Evolutionary conservation across 192 early-diverging fungal species (phyloP), one percentile per base, ranked within the genome.

Genomic region (Geosiphon pyriformis): DNA sequence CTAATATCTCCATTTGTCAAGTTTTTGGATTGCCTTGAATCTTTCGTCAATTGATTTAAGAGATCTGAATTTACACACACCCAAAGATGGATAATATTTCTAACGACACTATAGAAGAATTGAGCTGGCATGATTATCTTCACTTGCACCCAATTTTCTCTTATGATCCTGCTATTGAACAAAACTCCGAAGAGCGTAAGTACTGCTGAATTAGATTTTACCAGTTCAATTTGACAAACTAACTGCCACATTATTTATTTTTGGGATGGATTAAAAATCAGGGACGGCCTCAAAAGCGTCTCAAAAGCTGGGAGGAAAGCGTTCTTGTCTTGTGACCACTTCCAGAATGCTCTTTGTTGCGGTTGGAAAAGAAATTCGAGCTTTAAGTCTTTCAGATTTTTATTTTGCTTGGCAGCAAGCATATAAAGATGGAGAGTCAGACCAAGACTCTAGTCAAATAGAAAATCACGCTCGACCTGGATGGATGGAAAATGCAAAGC

Each of bases 321-420:
- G 25, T 37, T 57, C 65, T 57, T 67, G 53, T 31, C 25, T 67
- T 23, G 26, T 51, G n/a, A 20, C 29, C 23, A 22, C 34, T 11
- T 26, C 15, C 7, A 67, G 26, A 34, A 42, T 35, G 3, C 65
- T 67, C 32, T 31, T 57, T 10, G 53, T 67, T 11, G 65, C 65
- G 30, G 30, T 67, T 27, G 52, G 55, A 15, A 54, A 49, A 20
- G 37, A 67, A 31, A 47, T 67, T 11, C 47, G 65, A 57, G 26
- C 57, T 11, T 46, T 67, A 12, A 57, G 57, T 67, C 32, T 67
- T 17, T 23, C 35, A 12, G 65, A 67, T 20, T 57, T 67, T n/a
- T 54, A 57, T 10, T 25, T 27, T 47, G 54, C 52, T 2, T 55
- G 52, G 52, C 27, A 12, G 8, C 11, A 57, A 47, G 61, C 61